Base-by-base conservation (phyloP, 2,329 filamentous ascomycete genomes). In the Sporothrix brunneoviolacea region DNA sequence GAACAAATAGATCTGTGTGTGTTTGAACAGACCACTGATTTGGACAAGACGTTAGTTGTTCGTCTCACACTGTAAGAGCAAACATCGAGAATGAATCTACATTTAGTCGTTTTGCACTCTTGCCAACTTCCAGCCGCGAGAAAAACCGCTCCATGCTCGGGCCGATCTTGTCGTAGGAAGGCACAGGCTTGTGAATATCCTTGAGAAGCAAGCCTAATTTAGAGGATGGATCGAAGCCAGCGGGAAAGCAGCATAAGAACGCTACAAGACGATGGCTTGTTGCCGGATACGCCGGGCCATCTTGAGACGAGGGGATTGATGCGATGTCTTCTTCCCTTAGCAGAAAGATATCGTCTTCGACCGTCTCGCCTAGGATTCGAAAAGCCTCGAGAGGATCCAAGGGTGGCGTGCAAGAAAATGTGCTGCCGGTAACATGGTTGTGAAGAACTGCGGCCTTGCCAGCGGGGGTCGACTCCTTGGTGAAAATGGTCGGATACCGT, bases 141-240 rank as follows among this genome's bases (percentile, higher is more conserved):
- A 80, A 79, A 59, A 74, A 78, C 6, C 69, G 66, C 60, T 80
- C 76, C 75, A 80, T 78, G 52, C 75, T 79, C 0, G 64, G 58
- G 0, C 71, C 75, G 24, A 80, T 78, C 63, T 73, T 78, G 15
- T 76, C 70, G 49, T 78, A 80, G 1, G 66, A 65, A 0, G 77
- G 77, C 33, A 80, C 77, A 0, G 74, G 74, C 15, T 52, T 61
- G 50, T 81, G 77, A 10, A 80, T 74, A 19, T 75, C 73, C 38
- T 61, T 61, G 18, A 80, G 60, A 9, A 69, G 56, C 55, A 70
- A 68, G 3, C 74, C 75, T 24, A 80, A 61, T 60, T 80, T 80
- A 3, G 60, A 41, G 0, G 70, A 66, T 0, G 76, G 74, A 41
- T 78, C 70, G 42, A 79, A 80, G 0, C 75, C 77, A 0, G 70